phyloP scores from a whole-genome alignment of 805 yeast genomes.

The Candida sithepensis region DNA sequence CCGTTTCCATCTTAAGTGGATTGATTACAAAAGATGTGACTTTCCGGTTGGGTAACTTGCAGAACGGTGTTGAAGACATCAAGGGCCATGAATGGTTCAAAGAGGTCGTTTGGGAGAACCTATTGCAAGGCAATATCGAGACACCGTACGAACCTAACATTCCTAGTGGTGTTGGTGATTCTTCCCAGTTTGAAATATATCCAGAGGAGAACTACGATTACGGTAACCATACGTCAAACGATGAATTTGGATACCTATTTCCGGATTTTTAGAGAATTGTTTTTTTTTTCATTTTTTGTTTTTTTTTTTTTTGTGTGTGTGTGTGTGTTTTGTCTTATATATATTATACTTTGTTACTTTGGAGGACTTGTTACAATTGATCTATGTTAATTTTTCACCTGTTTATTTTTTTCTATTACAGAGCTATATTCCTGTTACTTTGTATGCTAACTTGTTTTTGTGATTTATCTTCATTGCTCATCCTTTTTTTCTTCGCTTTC shows the following conservation, averaged over 20 bases:
- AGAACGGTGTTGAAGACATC: slow-evolving; percentile 55
- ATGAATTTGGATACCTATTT: slow-evolving; percentile 30
- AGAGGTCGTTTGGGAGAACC: slow-evolving; percentile 61
- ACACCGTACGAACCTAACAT: slow-evolving; percentile 66
- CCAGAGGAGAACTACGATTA: slow-evolving; percentile 83
- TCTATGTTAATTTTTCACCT: too few relatives aligned
- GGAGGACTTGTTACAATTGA: too few relatives aligned
- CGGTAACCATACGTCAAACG: slow-evolving; percentile 57
- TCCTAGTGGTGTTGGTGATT: slow-evolving; percentile 61
- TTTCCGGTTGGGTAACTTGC: slow-evolving; percentile 53
- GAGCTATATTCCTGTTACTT: too few relatives aligned
- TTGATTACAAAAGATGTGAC: slow-evolving; percentile 55
- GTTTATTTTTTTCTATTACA: not conserved
- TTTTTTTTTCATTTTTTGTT: not conserved
- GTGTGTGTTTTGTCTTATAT: too few relatives aligned
- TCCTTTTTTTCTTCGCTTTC: not conserved
- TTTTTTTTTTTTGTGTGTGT: not conserved
- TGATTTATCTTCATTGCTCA: not conserved
- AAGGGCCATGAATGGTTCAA: slow-evolving; percentile 57
- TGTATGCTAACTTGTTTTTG: not conserved
- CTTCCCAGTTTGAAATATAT: slow-evolving; percentile 62
- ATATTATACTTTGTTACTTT: too few relatives aligned
- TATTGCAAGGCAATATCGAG: slow-evolving; percentile 53
- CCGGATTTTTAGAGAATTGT: slow-evolving; percentile 24
- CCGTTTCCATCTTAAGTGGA: slow-evolving; percentile 46